Conservation (phyloP, 2,329 filamentous ascomycete genomes). For the Hypoxylon sp. region DNA sequence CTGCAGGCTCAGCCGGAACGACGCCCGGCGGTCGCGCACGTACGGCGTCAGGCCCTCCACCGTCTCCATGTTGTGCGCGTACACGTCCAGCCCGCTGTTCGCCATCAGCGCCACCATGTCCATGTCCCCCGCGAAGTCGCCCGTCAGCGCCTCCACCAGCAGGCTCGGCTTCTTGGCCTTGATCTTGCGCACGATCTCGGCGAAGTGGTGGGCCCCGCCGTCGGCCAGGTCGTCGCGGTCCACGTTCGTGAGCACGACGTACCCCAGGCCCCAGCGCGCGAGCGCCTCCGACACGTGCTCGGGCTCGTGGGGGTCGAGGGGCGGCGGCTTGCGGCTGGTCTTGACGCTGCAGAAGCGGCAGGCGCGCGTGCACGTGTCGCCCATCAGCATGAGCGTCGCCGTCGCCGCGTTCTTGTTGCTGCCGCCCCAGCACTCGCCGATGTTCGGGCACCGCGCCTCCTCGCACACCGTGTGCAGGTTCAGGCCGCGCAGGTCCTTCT, state of each 20-base stretch:
- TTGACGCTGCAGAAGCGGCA: slow-evolving; percentile 98
- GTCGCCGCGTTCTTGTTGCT: slow-evolving; percentile 88
- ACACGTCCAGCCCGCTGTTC: slow-evolving; percentile 89
- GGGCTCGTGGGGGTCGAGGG: slow-evolving; percentile 93
- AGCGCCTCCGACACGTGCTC: slow-evolving; percentile 96
- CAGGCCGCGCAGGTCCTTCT: slow-evolving; percentile 88
- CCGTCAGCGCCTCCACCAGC: slow-evolving; percentile 84
- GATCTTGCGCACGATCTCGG: slow-evolving; percentile 92
- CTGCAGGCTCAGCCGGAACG: slow-evolving; percentile 82
- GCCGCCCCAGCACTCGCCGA: slow-evolving; percentile 97
- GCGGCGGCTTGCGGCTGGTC: slow-evolving; percentile 77
- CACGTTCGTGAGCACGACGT: slow-evolving; percentile 92
- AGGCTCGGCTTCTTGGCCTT: slow-evolving; percentile 82
- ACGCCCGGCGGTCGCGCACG: slow-evolving; percentile 88
- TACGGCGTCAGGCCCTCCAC: slow-evolving; percentile 89
- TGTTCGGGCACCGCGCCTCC: slow-evolving; percentile 96
- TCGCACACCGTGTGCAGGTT: slow-evolving; percentile 96
- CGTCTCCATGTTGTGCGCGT: slow-evolving; percentile 97
- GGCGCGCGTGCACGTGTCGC: slow-evolving; percentile 94
- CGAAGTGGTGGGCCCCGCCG: slow-evolving; percentile 88
- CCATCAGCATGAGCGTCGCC: slow-evolving; percentile 99
- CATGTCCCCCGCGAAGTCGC: slow-evolving; percentile 85
- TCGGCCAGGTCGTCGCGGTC: slow-evolving; percentile 93
- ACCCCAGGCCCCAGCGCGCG: slow-evolving; percentile 90
- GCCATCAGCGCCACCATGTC: slow-evolving; percentile 90